These are phyloP conservation scores for Barnettozyma sucrosica DNA, from an alignment of 805 yeast genomes.

Conservation along the genomic window DNA sequence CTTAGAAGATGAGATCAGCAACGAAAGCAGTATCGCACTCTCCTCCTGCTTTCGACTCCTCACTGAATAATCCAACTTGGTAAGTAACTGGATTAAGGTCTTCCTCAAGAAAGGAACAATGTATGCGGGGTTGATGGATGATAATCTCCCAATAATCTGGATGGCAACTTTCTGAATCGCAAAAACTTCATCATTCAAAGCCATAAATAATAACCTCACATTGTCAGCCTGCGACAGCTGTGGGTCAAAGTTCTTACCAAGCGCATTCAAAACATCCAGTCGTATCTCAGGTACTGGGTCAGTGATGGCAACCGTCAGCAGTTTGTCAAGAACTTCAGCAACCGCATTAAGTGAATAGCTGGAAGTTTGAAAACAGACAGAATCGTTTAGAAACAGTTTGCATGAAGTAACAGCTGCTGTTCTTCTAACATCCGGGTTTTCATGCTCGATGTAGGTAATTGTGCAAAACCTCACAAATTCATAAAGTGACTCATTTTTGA, in stretches of 20 bases:
- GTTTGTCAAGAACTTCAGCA: conserved; percentile 74
- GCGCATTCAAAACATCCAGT: conserved; percentile 64
- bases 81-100: conserved; percentile 75
- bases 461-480: conserved; percentile 86
- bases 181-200: conserved; percentile 86
- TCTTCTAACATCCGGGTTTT: conserved; percentile 70
- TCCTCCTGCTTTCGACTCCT: conserved; percentile 78
- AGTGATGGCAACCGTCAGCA: conserved; percentile 77
- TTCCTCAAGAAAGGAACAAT: conserved; percentile 90
- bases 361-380: conserved; percentile 80
- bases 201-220: conserved; percentile 77
- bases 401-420: conserved; percentile 83
- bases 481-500: conserved; percentile 68
- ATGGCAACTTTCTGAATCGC: conserved; percentile 76
- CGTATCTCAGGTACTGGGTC: conserved; percentile 87
- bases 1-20: conserved; percentile 70
- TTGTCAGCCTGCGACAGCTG: conserved; percentile 93
- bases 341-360: conserved; percentile 77
- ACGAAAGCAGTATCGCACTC: conserved; percentile 67
- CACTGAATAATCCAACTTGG: conserved; percentile 79
- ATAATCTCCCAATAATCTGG: conserved; percentile 73
- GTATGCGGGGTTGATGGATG: conserved; percentile 88
- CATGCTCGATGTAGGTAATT: conserved; percentile 77
- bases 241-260: conserved; percentile 77
- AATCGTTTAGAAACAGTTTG: conserved; percentile 66